phyloP scores from a whole-genome alignment of 768 basidiomycete species.

The Russula foetens region DNA sequence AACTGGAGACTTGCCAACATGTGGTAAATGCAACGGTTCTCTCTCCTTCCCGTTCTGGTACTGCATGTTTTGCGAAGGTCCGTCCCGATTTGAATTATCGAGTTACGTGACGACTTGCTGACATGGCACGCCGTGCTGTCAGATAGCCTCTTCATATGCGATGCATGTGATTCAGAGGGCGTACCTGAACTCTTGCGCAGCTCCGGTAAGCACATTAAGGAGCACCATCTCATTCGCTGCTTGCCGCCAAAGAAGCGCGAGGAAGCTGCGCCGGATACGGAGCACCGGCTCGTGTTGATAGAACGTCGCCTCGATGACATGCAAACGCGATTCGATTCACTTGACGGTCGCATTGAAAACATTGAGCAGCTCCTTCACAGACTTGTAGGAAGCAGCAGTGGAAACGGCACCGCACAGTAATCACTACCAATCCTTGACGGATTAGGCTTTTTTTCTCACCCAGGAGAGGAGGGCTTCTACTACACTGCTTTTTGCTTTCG shows the following conservation, averaged over 20 bases:
- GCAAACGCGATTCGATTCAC: not conserved
- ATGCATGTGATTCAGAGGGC: too few relatives aligned
- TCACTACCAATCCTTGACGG: too few relatives aligned
- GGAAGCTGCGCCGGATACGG: not conserved
- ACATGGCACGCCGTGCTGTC: too few relatives aligned
- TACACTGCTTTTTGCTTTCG: too few relatives aligned
- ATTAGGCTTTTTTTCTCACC: too few relatives aligned
- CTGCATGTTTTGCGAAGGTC: too few relatives aligned
- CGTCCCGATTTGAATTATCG: constrained; percentile 12
- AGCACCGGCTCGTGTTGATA: not conserved
- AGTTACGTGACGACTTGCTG: not conserved
- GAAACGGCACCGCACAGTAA: not conserved
- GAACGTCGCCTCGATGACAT: not conserved
- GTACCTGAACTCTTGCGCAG: not conserved
- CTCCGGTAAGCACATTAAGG: not conserved
- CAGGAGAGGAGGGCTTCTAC: too few relatives aligned
- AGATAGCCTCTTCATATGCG: too few relatives aligned
- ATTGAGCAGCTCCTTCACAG: constrained; percentile 6
- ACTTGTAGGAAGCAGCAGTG: not conserved
- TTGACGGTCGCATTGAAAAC: not conserved
- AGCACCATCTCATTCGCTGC: too few relatives aligned
- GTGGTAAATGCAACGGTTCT: too few relatives aligned
- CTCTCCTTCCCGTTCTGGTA: too few relatives aligned
- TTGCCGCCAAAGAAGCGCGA: not conserved
- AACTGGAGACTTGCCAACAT: not conserved